phyloP scores from a whole-genome alignment of 495 filamentous ascomycete genomes.

The Schizothecium vesticola region DNA sequence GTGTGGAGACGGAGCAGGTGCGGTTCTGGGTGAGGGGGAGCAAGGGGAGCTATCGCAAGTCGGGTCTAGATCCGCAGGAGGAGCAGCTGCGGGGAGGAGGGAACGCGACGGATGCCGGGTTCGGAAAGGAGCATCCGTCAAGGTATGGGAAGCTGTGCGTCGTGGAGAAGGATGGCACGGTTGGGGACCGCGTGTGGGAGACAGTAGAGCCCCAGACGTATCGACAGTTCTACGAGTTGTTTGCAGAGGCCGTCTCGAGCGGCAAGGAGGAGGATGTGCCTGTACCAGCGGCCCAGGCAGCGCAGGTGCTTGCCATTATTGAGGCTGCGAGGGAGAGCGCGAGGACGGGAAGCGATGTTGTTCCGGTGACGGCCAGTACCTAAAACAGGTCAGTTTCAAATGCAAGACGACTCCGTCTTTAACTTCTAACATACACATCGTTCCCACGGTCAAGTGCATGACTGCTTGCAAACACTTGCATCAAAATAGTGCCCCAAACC shows the following conservation, averaged over 20 bases:
- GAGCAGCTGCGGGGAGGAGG: slow-evolving; percentile 68
- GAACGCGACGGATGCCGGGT: slow-evolving; percentile 57
- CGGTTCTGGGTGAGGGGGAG: slow-evolving; percentile 78
- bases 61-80: slow-evolving; percentile 74
- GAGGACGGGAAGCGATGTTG: slow-evolving; percentile 55
- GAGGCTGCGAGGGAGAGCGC: slow-evolving; percentile 69
- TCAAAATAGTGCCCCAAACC: no score
- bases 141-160: slow-evolving; percentile 39
- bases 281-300: slow-evolving; percentile 65
- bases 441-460: no score
- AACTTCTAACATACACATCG: no score
- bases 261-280: slow-evolving; percentile 56
- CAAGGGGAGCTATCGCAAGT: slow-evolving; percentile 77
- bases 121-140: slow-evolving; percentile 56
- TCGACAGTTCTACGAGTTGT: slow-evolving; percentile 62
- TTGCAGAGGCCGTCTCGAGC: slow-evolving; percentile 60
- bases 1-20: slow-evolving; percentile 63
- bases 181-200: slow-evolving; percentile 41
- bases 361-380: no score
- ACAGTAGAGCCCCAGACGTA: slow-evolving; percentile 69
- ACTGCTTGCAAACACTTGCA: no score
- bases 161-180: slow-evolving; percentile 33
- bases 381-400: no score
- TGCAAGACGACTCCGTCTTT: no score
- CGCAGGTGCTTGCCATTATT: slow-evolving; percentile 67